A percentile compares a stretch with the other conserved stretches of the same genome.
phyloP scores from a whole-genome alignment of 2,329 filamentous ascomycete genomes.

The Talaromyces marneffei region DNA sequence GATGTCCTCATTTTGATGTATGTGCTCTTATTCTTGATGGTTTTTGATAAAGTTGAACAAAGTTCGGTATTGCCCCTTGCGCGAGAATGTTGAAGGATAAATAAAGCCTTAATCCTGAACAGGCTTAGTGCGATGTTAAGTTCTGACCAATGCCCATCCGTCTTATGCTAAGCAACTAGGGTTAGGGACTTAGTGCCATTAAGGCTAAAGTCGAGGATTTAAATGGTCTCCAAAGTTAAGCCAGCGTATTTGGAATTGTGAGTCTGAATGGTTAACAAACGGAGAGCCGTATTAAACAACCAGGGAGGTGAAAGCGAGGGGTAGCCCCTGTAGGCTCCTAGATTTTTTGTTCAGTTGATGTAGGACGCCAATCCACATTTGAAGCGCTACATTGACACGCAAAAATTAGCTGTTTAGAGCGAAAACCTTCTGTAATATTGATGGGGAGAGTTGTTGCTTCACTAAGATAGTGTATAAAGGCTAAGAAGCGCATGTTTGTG shows the following conservation, averaged over 20 bases:
- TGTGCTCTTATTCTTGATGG: neutral
- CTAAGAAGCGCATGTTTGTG: neutral
- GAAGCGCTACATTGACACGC: too few species aligned
- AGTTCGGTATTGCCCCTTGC: neutral
- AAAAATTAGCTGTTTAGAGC: too few species aligned
- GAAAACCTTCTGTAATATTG: too few species aligned
- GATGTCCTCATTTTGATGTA: conserved; percentile 50
- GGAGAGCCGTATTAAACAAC: neutral
- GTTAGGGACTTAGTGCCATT: neutral
- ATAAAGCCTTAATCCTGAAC: neutral
- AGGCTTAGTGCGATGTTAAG: neutral
- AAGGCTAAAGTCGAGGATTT: too few species aligned
- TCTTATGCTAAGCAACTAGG: neutral
- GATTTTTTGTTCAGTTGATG: too few species aligned
- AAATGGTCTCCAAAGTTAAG: neutral
- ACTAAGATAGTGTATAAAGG: neutral
- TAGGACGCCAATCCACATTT: too few species aligned
- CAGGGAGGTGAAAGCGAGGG: neutral
- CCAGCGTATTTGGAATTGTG: neutral
- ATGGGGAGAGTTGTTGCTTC: too few species aligned
- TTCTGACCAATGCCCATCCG: neutral
- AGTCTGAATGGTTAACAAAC: neutral
- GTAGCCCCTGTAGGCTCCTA: neutral
- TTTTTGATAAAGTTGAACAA: neutral
- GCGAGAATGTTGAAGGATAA: neutral